Conservation (phyloP, 345 rosid species). For the Gossypium rotundifolium region DNA sequence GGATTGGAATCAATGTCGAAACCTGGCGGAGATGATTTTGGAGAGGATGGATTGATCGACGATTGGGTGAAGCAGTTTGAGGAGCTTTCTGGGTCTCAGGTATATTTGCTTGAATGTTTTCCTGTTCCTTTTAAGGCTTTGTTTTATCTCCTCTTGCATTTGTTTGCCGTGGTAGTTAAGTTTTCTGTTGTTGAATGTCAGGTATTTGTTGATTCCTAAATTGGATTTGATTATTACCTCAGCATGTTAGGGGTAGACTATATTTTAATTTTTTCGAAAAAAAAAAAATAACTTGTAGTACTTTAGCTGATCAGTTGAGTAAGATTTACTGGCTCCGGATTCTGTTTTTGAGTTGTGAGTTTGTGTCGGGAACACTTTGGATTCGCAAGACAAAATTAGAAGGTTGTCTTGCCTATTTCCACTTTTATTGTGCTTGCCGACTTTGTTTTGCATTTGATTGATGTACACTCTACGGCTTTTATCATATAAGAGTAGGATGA, state of each 20-base stretch:
- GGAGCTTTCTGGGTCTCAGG: conserved; percentile 85
- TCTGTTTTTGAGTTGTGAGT: neutral
- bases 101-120: conserved; percentile 13
- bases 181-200: neutral
- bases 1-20: conserved; percentile 71
- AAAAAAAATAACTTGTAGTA: neutral
- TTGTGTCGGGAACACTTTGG: neutral
- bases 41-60: conserved; percentile 65
- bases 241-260: neutral
- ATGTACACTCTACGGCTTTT: neutral
- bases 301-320: neutral
- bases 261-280: neutral
- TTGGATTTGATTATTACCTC: neutral
- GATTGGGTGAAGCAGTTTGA: conserved; percentile 98
- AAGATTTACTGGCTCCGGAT: neutral
- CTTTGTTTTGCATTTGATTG: neutral
- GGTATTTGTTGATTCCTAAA: neutral
- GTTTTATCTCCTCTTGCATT: neutral
- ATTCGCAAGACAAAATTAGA: neutral
- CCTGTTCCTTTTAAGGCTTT: neutral
- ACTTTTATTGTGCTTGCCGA: neutral
- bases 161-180: neutral
- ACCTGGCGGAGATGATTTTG: conserved; percentile 39
- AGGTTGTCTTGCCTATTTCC: neutral
- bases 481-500: neutral